Conservation (phyloP, 1,284 basidiomycete genomes). For the Ceratobasidium papillatum region DNA sequence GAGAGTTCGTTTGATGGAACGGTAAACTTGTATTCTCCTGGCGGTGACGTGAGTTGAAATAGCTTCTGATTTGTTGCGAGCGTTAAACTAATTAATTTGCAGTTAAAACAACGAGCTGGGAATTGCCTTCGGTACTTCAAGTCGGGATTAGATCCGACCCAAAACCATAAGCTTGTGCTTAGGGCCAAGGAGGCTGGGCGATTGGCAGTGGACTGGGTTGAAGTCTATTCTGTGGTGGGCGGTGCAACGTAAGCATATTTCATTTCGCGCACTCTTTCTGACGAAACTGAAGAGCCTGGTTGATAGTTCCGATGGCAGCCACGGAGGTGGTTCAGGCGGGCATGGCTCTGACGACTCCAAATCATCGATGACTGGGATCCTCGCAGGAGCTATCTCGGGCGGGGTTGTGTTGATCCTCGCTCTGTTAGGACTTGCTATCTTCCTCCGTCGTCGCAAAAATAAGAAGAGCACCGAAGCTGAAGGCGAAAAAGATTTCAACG, state of each 20-base stretch:
- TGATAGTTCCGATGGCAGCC: not conserved
- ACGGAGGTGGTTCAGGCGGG: not conserved
- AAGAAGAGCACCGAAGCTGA: not conserved
- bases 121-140: conserved; percentile 36
- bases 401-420: conserved; percentile 23
- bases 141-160: not conserved
- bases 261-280: not conserved
- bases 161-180: conserved; percentile 19
- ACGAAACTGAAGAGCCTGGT: not conserved
- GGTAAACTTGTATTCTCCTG: conserved; percentile 26
- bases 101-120: conserved; percentile 38
- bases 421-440: conserved; percentile 3
- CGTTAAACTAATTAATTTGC: not conserved
- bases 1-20: conserved; percentile 27
- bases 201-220: conserved; percentile 32
- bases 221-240: conserved; percentile 6
- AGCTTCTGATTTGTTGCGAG: too few relatives aligned
- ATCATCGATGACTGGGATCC: conserved; percentile 1
- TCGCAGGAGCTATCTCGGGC: conserved; percentile 26
- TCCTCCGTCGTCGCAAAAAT: conserved; percentile 5
- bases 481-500: not conserved
- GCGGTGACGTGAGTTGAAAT: conserved; percentile 9
- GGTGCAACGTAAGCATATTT: not conserved
- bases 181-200: conserved; percentile 22
- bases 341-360: not conserved